phyloP scores from a whole-genome alignment of 352 stramenopile species.

The Thalassiosira mediterranea region DNA sequence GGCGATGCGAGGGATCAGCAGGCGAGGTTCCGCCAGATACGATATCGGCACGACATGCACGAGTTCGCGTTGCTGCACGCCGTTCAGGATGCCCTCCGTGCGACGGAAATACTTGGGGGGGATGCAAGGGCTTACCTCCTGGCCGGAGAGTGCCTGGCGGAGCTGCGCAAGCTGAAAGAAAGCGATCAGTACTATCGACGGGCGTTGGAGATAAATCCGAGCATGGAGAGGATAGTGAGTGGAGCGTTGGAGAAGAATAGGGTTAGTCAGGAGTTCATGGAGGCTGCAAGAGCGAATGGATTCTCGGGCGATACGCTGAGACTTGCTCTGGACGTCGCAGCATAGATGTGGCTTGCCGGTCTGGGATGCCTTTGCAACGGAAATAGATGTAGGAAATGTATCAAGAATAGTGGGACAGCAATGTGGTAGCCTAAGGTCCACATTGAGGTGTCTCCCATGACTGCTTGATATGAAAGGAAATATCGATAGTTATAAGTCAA shows the following conservation, averaged over 20 bases:
- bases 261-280: slow-evolving; percentile 63
- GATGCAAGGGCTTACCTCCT: slow-evolving; percentile 59
- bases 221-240: slow-evolving; percentile 42
- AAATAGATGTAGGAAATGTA: too few species aligned
- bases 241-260: slow-evolving; percentile 59
- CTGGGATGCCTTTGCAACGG: too few species aligned
- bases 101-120: slow-evolving; percentile 65
- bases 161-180: slow-evolving; percentile 75
- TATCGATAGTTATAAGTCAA: too few species aligned
- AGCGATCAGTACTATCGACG: slow-evolving; percentile 68
- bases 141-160: slow-evolving; percentile 66
- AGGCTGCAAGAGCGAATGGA: slow-evolving; percentile 52
- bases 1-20: slow-evolving; percentile 58
- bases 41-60: slow-evolving; percentile 80
- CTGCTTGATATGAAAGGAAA: too few species aligned
- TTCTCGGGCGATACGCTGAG: slow-evolving; percentile 67
- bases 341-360: too few species aligned
- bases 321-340: slow-evolving; percentile 74
- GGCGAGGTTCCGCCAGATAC: slow-evolving; percentile 57
- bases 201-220: slow-evolving; percentile 63
- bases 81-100: slow-evolving; percentile 64
- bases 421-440: too few species aligned
- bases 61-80: slow-evolving; percentile 76
- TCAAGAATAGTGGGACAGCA: too few species aligned
- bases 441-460: too few species aligned